Evolutionary conservation across 257 asterid genomes (phyloP).

Genomic region (Cruciata laevipes): DNA sequence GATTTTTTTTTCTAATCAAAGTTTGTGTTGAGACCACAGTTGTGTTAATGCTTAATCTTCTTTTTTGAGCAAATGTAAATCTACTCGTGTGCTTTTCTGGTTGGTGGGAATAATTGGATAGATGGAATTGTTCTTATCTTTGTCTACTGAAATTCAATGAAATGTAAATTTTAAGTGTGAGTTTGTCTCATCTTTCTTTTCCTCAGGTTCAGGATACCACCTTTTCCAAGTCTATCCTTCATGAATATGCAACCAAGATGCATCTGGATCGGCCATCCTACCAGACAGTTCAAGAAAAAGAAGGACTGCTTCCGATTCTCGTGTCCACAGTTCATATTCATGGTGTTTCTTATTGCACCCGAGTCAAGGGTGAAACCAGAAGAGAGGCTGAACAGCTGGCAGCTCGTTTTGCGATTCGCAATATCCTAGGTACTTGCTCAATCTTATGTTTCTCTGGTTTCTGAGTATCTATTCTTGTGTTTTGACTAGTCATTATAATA

Average conservation of each 20-base stretch:
- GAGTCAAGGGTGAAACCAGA: constrained; percentile 38
- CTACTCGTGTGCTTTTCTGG: too few relatives aligned
- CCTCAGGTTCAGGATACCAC: constrained; percentile 25
- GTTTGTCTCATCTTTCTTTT: neutral
- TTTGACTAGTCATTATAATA: constrained; percentile 3
- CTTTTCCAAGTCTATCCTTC: constrained; percentile 47
- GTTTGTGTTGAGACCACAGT: too few relatives aligned
- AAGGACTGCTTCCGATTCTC: constrained; percentile 29
- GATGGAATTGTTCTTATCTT: neutral
- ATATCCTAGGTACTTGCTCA: constrained; percentile 37
- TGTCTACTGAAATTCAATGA: neutral
- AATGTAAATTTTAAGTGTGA: neutral
- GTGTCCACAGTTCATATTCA: constrained; percentile 31
- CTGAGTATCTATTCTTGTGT: neutral
- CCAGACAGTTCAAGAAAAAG: constrained; percentile 21
- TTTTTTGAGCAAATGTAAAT: too few relatives aligned
- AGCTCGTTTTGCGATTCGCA: constrained; percentile 50
- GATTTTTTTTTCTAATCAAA: too few relatives aligned
- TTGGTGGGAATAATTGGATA: too few relatives aligned
- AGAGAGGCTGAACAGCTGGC: constrained; percentile 65
- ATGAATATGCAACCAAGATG: constrained; percentile 45
- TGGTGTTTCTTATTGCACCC: constrained; percentile 28
- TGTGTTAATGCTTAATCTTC: too few relatives aligned
- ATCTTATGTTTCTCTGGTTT: neutral
- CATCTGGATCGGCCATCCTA: constrained; percentile 30